Percentiles rank a stretch among this genome's conserved stretches.
Conservation (phyloP, 2,329 filamentous ascomycete genomes). For the Colletotrichum acutatum region DNA sequence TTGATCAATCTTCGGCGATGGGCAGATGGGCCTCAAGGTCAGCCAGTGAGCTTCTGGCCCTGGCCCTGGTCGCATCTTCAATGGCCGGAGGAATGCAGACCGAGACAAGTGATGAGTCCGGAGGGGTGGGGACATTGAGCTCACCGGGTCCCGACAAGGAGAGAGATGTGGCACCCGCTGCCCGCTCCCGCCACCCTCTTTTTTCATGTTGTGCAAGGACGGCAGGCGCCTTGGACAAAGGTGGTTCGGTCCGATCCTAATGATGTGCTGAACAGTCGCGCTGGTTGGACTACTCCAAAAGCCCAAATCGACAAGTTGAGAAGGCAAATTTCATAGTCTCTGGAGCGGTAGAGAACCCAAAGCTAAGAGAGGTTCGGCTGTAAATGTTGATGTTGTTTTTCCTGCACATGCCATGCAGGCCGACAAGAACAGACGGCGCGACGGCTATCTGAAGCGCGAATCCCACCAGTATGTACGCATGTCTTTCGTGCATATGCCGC, state of each 20-base stretch:
- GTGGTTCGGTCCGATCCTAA: slow-evolving; percentile 4
- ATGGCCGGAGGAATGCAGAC: slow-evolving; percentile 33
- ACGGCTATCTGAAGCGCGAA: slow-evolving; percentile 33
- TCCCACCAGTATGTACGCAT: slow-evolving; percentile 33
- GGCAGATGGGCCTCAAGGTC: neutral
- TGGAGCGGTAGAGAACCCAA: neutral
- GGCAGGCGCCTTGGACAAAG: slow-evolving; percentile 4
- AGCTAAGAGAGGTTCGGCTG: slow-evolving; percentile 5
- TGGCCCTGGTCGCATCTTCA: slow-evolving; percentile 17
- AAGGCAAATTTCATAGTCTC: neutral
- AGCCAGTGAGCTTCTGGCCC: slow-evolving; percentile 5
- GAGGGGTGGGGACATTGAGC: slow-evolving; percentile 18
- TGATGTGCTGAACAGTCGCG: neutral
- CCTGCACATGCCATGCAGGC: slow-evolving; percentile 26
- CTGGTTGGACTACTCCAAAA: neutral
- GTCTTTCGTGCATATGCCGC: slow-evolving; percentile 39
- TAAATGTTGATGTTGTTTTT: slow-evolving; percentile 16
- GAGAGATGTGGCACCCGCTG: slow-evolving; percentile 25
- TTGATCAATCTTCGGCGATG: slow-evolving; percentile 8
- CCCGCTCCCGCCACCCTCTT: slow-evolving; percentile 30
- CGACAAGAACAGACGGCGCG: slow-evolving; percentile 29
- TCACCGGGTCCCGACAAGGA: slow-evolving; percentile 30
- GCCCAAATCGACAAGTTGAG: neutral
- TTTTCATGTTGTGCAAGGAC: slow-evolving; percentile 23
- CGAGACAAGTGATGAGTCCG: slow-evolving; percentile 26